These are phyloP conservation scores for Westerdykella sp. DNA, from an alignment of 2,329 filamentous ascomycete genomes.

Conservation along the genomic window DNA sequence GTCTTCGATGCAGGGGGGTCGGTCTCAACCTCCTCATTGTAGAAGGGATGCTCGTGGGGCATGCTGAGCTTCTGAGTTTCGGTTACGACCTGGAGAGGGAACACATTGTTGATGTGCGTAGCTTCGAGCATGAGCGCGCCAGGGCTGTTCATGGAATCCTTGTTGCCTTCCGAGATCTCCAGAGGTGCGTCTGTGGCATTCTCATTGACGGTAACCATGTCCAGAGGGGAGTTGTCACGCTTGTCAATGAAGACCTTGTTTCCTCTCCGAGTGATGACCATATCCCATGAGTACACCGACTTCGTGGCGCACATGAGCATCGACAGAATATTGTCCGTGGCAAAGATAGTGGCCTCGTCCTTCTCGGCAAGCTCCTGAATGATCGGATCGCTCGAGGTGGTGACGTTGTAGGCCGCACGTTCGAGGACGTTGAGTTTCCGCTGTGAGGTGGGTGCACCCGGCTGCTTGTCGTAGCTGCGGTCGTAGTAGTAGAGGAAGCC, in stretches of 20 bases:
- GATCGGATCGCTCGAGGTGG: slow-evolving; percentile 89
- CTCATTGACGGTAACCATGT: slow-evolving; percentile 98
- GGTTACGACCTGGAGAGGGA: slow-evolving; percentile 87
- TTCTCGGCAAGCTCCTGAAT: slow-evolving; percentile 96
- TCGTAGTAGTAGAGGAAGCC: slow-evolving; percentile 99
- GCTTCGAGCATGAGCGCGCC: slow-evolving; percentile 88
- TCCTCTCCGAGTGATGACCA: slow-evolving; percentile 86
- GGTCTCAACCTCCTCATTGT: slow-evolving; percentile 86
- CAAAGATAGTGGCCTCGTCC: slow-evolving; percentile 93
- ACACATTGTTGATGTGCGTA: slow-evolving; percentile 99
- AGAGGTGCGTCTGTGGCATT: slow-evolving; percentile 93
- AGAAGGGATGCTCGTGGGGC: slow-evolving; percentile 90
- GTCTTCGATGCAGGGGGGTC: slow-evolving; percentile 92
- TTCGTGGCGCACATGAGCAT: slow-evolving; percentile 99
- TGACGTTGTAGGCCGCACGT: slow-evolving; percentile 95
- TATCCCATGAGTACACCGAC: slow-evolving; percentile 97
- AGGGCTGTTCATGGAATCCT: slow-evolving; percentile 94
- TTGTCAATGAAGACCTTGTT: slow-evolving; percentile 99
- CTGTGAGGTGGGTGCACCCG: slow-evolving; percentile 76
- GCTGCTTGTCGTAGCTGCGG: slow-evolving; percentile 86
- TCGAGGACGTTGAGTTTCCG: slow-evolving; percentile 83
- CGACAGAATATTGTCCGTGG: slow-evolving; percentile 92
- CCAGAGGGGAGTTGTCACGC: slow-evolving; percentile 86
- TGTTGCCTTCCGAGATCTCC: slow-evolving; percentile 84
- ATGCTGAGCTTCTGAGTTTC: slow-evolving; percentile 80